Base-by-base conservation (phyloP, 345 rosid species). In the Linum trigynum region DNA sequence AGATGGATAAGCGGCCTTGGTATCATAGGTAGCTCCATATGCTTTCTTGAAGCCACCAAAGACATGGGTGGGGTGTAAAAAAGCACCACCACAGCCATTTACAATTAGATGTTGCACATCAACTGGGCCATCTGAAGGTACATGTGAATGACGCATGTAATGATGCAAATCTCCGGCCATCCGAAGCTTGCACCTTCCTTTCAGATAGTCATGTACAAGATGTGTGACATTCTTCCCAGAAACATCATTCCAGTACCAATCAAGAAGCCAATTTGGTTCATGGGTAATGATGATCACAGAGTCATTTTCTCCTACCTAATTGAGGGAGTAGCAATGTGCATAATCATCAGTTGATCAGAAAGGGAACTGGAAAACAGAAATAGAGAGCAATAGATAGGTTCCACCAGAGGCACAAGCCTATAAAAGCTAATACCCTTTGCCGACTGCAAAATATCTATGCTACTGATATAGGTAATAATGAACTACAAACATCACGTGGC, bases 251-350 rank as follows among this genome's bases (percentile, higher is more conserved):
- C 97, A 86, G 71, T 94, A 94, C 88, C 90, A 94, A 84, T 94
- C 99, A 72, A 90, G 91, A 79, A 94, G 95, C 99, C 99, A 94
- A 71, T 75, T 85, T 38, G 99, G 99, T 81, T 94, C 97, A 71
- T 94, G 99, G 0, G 99, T 90, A 70, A 94, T 82, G 63, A 94
- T 67, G 73, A 94, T 84, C 76, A 94, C 95, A 14, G 83, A 81
- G 75, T 94, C 97, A 71, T 75, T 74, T 65, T 80, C 81, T 66
- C 85, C 84, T 63, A 94, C 85, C 97, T 94, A 74, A 69, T 77
- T 62, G 9, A 39, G 36, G 72, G 32, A 23, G 38, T 12, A 57
- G 3, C 36, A 57, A 17, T 32, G 23, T 57, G 38, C 38, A 5
- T 23, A 11, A 17, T 17, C 61, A 57, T 3, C 23, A 57, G 59